A percentile compares a stretch with the other conserved stretches of the same genome.
Conservation (phyloP, 1,284 basidiomycete species). For the Boletus semigastroideus region DNA sequence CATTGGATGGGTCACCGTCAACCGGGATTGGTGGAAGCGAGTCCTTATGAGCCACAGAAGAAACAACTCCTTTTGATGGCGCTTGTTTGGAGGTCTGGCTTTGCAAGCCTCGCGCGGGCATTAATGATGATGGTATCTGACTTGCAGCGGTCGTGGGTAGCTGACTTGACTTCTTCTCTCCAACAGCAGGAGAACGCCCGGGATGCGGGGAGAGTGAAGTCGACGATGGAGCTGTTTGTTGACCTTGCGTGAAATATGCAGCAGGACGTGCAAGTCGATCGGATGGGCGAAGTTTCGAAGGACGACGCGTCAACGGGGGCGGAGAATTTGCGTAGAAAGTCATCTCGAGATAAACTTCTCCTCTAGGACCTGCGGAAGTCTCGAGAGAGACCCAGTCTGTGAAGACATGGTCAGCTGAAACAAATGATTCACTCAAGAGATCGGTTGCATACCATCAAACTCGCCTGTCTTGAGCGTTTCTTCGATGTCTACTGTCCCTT, state of each 20-base stretch:
- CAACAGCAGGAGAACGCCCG: conserved; percentile 1
- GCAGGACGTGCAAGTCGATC: conserved; percentile 42
- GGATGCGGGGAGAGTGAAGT: conserved; percentile 10
- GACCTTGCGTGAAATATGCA: conserved; percentile 16
- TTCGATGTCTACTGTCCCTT: conserved; percentile 60
- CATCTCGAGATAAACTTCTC: conserved; percentile 78
- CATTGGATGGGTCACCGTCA: conserved; percentile 10
- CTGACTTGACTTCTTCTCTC: conserved; percentile 17
- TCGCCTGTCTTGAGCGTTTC: conserved; percentile 70
- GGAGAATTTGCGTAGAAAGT: conserved; percentile 68
- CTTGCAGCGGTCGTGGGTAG: not conserved
- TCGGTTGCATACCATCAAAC: conserved; percentile 61
- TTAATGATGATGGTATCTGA: conserved; percentile 23
- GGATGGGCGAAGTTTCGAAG: conserved; percentile 44
- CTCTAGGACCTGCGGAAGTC: conserved; percentile 53
- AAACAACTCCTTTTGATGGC: not conserved
- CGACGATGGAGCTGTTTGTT: conserved; percentile 5
- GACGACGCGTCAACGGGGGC: conserved; percentile 45
- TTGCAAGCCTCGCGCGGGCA: conserved; percentile 20
- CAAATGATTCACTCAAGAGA: not conserved
- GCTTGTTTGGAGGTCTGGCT: conserved; percentile 10
- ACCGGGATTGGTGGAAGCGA: conserved; percentile 41
- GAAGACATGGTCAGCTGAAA: conserved; percentile 8
- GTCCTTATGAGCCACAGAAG: conserved; percentile 9
- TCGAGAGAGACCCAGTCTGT: conserved; percentile 73